Percentiles rank a stretch among this genome's conserved stretches.
Evolutionary conservation across 352 stramenopile species (phyloP).

Genomic region (Phytophthora citricola): DNA sequence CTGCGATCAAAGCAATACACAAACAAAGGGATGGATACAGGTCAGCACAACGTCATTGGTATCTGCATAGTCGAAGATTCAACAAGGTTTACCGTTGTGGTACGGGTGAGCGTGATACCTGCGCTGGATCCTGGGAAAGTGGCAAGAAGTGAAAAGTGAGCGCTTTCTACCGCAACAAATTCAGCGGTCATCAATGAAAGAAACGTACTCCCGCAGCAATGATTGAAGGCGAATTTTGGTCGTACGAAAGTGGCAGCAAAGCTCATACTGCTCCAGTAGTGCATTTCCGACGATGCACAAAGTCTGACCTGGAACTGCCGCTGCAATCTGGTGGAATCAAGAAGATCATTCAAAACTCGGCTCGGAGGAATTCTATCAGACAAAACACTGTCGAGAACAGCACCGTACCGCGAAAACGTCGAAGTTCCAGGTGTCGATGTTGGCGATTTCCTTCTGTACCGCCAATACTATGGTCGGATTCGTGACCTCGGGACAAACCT

Average conservation of each 20-base stretch:
- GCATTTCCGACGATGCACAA: constrained; percentile 80
- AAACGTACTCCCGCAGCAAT: constrained; percentile 71
- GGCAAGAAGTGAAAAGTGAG: constrained; percentile 6
- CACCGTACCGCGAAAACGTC: constrained; percentile 64
- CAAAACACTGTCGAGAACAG: background rate
- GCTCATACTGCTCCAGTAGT: constrained; percentile 75
- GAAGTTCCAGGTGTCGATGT: constrained; percentile 73
- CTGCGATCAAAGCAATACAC: constrained; percentile 34
- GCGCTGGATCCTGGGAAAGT: constrained; percentile 47
- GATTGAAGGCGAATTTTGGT: constrained; percentile 56
- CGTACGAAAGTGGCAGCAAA: constrained; percentile 68
- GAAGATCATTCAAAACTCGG: constrained; percentile 5
- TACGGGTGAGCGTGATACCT: constrained; percentile 83
- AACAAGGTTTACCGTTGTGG: constrained; percentile 70
- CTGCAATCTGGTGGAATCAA: constrained; percentile 40
- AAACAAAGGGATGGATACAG: background rate
- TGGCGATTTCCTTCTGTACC: constrained; percentile 62
- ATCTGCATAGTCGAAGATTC: background rate
- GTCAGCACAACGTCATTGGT: constrained; percentile 9
- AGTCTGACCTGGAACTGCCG: constrained; percentile 59
- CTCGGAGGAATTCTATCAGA: background rate
- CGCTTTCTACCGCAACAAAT: background rate
- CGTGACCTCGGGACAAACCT: constrained; percentile 65
- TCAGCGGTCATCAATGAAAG: background rate
- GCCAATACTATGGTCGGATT: constrained; percentile 50